These are phyloP conservation scores for Gossypium thurberi DNA, from an alignment of 345 rosid species.

Conservation along the genomic window DNA sequence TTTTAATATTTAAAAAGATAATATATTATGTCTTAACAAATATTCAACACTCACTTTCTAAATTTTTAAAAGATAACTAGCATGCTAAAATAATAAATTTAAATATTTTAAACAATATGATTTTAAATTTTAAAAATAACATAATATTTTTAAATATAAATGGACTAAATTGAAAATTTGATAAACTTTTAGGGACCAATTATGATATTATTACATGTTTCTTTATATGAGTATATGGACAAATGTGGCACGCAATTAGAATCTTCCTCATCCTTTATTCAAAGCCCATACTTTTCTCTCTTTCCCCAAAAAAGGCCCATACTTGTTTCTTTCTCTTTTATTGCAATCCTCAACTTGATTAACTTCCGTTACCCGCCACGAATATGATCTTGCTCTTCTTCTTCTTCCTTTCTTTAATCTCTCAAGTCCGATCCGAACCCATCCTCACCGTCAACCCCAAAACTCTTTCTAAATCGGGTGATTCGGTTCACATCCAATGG, in stretches of 20 bases:
- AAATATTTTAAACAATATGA: no score
- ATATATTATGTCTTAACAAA: no score
- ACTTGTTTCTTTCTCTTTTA: background rate
- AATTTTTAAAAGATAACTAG: no score
- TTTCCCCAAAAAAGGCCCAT: background rate
- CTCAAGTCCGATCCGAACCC: slow-evolving; percentile 25
- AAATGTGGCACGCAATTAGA: background rate
- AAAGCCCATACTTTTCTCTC: background rate
- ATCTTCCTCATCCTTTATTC: background rate
- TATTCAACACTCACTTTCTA: no score
- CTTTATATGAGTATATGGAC: no score
- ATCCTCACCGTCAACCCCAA: slow-evolving; percentile 44
- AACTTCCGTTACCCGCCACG: slow-evolving; percentile 7
- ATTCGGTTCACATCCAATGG: slow-evolving; percentile 55
- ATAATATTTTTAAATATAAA: no score
- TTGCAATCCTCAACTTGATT: background rate
- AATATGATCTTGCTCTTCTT: slow-evolving; percentile 25
- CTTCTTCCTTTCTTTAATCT: slow-evolving; percentile 24
- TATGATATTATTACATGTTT: no score
- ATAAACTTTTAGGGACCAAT: no score
- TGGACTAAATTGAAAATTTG: no score
- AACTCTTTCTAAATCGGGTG: slow-evolving; percentile 52
- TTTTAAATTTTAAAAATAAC: no score
- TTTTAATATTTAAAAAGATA: no score
- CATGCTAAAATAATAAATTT: no score